phyloP scores from a whole-genome alignment of 768 basidiomycete genomes.

The Mycena chlorophos region DNA sequence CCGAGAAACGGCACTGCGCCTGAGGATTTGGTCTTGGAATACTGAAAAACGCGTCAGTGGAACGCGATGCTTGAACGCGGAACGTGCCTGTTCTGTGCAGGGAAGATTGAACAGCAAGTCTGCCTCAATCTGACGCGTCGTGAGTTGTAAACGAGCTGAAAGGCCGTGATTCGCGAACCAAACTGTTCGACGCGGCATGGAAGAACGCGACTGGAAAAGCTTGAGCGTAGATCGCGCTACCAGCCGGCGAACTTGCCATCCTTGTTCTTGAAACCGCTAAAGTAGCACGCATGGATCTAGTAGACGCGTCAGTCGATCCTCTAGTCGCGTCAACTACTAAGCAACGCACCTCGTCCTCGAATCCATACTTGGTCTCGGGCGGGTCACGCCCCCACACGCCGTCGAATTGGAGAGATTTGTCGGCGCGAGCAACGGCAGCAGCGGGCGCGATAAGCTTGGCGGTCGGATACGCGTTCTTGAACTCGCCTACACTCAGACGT shows the following conservation, averaged over 20 bases:
- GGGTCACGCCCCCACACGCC: conserved; percentile 72
- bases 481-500: conserved; percentile 44
- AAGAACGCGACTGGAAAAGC: conserved; percentile 63
- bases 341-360: conserved; percentile 67
- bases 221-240: not conserved
- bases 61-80: not conserved
- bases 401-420: conserved; percentile 57
- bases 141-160: not conserved
- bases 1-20: conserved; percentile 27
- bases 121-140: conserved; percentile 43
- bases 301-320: not conserved
- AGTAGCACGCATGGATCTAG: conserved; percentile 61
- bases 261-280: conserved; percentile 70
- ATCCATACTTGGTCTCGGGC: conserved; percentile 70
- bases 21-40: conserved; percentile 39
- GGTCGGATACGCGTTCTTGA: conserved; percentile 64
- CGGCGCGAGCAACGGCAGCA: conserved; percentile 50
- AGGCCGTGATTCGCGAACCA: conserved; percentile 42
- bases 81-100: conserved; percentile 65
- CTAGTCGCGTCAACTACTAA: not conserved
- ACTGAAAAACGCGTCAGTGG: conserved; percentile 26
- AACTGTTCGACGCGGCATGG: conserved; percentile 66
- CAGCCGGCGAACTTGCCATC: conserved; percentile 40
- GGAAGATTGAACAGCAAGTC: conserved; percentile 87
- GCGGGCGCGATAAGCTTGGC: conserved; percentile 73